These are phyloP conservation scores for Xylariomycetidae sp. DNA, from an alignment of 2,329 filamentous ascomycete genomes.

Conservation along the genomic window DNA sequence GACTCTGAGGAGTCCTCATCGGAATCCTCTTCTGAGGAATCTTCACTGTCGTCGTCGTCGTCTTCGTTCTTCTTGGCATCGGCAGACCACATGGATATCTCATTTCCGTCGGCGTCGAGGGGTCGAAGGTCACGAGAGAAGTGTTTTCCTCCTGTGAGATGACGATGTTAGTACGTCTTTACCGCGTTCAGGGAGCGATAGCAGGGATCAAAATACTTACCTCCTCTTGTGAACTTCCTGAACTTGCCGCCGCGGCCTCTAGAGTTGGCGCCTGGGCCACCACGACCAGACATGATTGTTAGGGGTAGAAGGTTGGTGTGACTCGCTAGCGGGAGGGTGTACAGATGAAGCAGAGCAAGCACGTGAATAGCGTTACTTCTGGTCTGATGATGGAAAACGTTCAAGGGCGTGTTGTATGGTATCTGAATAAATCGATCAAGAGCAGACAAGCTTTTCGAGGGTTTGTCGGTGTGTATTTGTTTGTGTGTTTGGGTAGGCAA, in stretches of 20 bases:
- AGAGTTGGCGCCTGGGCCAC: slow-evolving; percentile 43
- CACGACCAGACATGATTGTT: slow-evolving; percentile 37
- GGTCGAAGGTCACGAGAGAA: slow-evolving; percentile 90
- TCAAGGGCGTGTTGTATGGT: no score
- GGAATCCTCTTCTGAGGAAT: slow-evolving; percentile 38
- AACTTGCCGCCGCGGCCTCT: slow-evolving; percentile 90
- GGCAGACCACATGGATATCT: slow-evolving; percentile 81
- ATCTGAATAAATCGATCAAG: no score
- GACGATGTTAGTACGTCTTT: slow-evolving; percentile 13
- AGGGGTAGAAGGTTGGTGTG: slow-evolving; percentile 2
- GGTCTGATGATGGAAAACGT: no score
- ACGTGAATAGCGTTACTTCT: no score
- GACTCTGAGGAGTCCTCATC: slow-evolving; percentile 51
- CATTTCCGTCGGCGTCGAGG: slow-evolving; percentile 82
- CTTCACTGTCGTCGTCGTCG: slow-evolving; percentile 48
- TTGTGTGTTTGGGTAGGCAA: no score
- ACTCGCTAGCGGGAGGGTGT: not conserved
- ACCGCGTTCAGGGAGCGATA: no score
- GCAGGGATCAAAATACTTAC: slow-evolving; percentile 43
- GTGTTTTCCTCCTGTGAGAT: slow-evolving; percentile 74
- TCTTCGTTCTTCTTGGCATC: slow-evolving; percentile 45
- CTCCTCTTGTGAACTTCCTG: slow-evolving; percentile 87
- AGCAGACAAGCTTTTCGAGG: no score
- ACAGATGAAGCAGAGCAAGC: no score
- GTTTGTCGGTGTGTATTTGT: no score